Percentiles rank a stretch among this genome's conserved stretches.
These are phyloP conservation scores for Leccinum pachyderme DNA, from an alignment of 1,284 basidiomycete species.

Conservation along the genomic window DNA sequence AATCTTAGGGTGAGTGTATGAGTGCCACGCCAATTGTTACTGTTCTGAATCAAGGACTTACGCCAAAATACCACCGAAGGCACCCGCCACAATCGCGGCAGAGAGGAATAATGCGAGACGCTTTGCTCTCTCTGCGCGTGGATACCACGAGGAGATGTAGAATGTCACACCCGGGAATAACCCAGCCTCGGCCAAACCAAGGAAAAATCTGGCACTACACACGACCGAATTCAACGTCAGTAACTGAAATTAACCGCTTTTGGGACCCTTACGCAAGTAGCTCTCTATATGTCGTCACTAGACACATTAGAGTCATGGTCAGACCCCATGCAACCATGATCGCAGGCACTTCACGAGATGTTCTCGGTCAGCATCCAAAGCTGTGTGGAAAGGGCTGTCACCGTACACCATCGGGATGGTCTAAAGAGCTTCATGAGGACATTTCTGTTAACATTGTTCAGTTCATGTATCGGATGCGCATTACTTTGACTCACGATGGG, in stretches of 20 bases:
- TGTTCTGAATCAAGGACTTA: slow-evolving; percentile 4
- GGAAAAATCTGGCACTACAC: slow-evolving; percentile 41
- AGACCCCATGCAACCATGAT: slow-evolving; percentile 50
- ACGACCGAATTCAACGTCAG: slow-evolving; percentile 1
- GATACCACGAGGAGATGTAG: slow-evolving; percentile 22
- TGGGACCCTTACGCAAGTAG: slow-evolving; percentile 27
- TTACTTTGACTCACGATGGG: slow-evolving; percentile 40
- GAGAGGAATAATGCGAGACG: slow-evolving; percentile 16
- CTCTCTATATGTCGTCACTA: slow-evolving; percentile 32
- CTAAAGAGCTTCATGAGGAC: slow-evolving; percentile 43
- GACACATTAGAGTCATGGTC: slow-evolving; percentile 39
- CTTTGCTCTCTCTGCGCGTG: slow-evolving; percentile 13
- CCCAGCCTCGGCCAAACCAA: slow-evolving; percentile 18
- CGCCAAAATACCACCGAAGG: slow-evolving; percentile 18
- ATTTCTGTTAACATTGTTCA: slow-evolving; percentile 32
- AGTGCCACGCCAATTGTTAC: background rate
- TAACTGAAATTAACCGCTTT: background rate
- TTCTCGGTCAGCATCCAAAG: slow-evolving; percentile 1
- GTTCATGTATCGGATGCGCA: background rate
- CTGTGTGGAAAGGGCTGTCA: background rate
- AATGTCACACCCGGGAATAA: slow-evolving; percentile 17
- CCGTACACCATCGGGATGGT: slow-evolving; percentile 45
- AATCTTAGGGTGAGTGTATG: slow-evolving; percentile 7
- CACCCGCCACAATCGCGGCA: slow-evolving; percentile 16
- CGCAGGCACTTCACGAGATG: slow-evolving; percentile 36